Base-by-base conservation (phyloP, 768 basidiomycete species). In the Tylopilus sp. region DNA sequence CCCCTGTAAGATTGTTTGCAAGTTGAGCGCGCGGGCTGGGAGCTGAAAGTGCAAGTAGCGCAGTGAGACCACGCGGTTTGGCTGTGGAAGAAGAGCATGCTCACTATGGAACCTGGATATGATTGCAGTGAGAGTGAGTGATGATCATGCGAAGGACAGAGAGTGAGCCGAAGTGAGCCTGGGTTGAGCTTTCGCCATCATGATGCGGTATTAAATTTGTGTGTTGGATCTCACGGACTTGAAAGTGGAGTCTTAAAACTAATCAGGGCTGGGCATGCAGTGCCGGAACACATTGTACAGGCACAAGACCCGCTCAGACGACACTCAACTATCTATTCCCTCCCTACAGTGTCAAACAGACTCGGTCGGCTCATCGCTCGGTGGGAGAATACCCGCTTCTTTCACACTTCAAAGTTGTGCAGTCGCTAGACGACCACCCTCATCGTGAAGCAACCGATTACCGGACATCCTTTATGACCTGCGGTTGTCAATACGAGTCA, bases 211-310 rank as follows among this genome's bases (percentile, higher is more conserved):
- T 21, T 53, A 60, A 53, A 53, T 55, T 58, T 55, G 48, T 33
- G 33, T 36, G 18, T 44, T 47, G 44, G 43, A 55, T 64, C 61
- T 59, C 60, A 61, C 60, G 60, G 59, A 50, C 59, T 56, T 56
- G 42, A 47, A 44, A 44, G 36, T 53, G 38, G 42, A 42, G 43
- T 26, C 18, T 55, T 52, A 58, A 60, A 26, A 26, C 8, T 26
- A 26, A 62, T 60, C 36, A 26, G 44, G 47, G 35, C 33, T 40
- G 31, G 48, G 39, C 31, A 20, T 17, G 30, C 30, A 11, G 25
- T 28, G 31, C 40, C 3, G 21, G 42, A 45, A 43, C 17, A 42
- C 21, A 28, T 31, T 40, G 47, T 39, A 43, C 48, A 26, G 17
- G 30, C 9, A 12, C 30, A 31, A 5, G 30, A 10, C 5, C 31